Conservation (phyloP, 169 alveolate species). For the Babesia sp. region DNA sequence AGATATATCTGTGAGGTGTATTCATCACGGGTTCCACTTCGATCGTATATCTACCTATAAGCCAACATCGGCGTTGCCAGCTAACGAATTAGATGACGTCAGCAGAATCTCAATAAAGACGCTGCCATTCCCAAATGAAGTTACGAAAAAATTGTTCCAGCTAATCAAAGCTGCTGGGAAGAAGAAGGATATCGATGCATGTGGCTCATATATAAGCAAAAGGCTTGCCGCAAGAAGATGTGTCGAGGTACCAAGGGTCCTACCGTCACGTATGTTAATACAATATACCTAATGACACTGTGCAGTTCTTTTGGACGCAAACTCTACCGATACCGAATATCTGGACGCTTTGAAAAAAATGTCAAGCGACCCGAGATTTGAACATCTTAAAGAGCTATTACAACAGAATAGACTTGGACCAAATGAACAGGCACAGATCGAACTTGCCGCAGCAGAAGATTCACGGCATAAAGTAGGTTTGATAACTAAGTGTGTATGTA, state of each 20-base stretch:
- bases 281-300: conserved; percentile 1
- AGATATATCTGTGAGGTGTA: not conserved
- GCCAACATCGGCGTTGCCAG: conserved; percentile 7
- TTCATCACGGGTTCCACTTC: conserved; percentile 55
- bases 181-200: conserved; percentile 79
- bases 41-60: conserved; percentile 57
- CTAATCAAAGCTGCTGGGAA: conserved; percentile 67
- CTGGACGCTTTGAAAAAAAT: conserved; percentile 40
- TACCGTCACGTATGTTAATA: conserved; percentile 74
- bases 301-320: conserved; percentile 47
- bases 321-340: conserved; percentile 9
- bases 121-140: conserved; percentile 71
- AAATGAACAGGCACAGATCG: conserved; percentile 76
- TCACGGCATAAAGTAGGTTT: conserved; percentile 71
- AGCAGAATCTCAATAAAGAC: conserved; percentile 55
- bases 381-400: conserved; percentile 54
- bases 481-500: not conserved
- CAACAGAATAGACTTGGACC: conserved; percentile 59
- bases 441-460: conserved; percentile 74
- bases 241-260: conserved; percentile 81
- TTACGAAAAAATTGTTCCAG: conserved; percentile 66
- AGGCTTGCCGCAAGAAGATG: conserved; percentile 75
- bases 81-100: conserved; percentile 45
- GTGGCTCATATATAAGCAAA: conserved; percentile 72
- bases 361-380: conserved; percentile 60